Conservation (phyloP, 768 basidiomycete species). For the Lyophyllum atratum region DNA sequence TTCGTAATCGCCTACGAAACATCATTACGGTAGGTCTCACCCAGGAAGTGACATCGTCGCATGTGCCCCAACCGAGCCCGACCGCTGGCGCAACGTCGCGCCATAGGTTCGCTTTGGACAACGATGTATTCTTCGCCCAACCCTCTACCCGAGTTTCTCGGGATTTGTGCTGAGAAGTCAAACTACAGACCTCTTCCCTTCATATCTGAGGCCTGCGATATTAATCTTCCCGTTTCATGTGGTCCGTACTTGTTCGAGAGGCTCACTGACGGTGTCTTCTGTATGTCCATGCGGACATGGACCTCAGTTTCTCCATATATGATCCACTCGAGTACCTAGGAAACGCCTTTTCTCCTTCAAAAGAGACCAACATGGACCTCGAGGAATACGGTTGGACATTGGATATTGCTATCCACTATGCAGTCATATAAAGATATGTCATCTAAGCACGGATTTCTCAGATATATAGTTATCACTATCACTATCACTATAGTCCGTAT, state of each 20-base stretch:
- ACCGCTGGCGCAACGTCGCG: neutral
- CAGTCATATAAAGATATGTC: neutral
- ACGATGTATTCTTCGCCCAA: neutral
- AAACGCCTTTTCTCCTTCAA: neutral
- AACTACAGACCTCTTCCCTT: neutral
- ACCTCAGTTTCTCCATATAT: neutral
- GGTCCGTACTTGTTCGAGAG: neutral
- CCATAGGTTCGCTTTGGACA: neutral
- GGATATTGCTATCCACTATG: too few species aligned
- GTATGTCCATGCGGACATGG: neutral
- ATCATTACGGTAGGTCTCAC: too few species aligned
- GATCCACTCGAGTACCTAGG: neutral
- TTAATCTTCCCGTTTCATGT: neutral
- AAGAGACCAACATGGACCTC: neutral
- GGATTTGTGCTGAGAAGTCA: neutral
- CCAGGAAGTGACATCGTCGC: neutral
- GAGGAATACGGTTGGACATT: neutral
- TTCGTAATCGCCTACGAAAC: neutral
- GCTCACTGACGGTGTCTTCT: neutral
- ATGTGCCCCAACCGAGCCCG: too few species aligned
- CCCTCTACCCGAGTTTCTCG: neutral
- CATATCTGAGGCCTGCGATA: neutral
- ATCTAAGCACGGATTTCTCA: too few species aligned
- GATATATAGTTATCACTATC: too few species aligned
- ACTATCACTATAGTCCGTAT: too few species aligned